A percentile compares a stretch with the other conserved stretches of the same genome.
These are phyloP conservation scores for Beauveria varroae DNA, from an alignment of 2,329 filamentous ascomycete genomes.

Conservation along the genomic window DNA sequence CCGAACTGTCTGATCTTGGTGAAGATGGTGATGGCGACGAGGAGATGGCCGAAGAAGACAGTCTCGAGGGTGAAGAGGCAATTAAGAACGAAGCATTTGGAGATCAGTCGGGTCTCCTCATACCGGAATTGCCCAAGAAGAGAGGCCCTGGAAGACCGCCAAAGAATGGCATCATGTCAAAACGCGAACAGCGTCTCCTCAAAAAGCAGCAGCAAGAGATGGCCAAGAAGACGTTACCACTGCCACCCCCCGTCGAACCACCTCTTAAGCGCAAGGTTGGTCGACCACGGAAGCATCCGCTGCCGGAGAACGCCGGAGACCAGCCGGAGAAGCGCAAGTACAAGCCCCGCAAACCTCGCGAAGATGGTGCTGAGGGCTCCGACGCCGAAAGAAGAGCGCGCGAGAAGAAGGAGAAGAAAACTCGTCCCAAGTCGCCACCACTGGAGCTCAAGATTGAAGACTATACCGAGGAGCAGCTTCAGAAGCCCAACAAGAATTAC, in stretches of 20 bases:
- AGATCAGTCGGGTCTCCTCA: slow-evolving; percentile 26
- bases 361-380: slow-evolving; percentile 48
- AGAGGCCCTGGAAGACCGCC: slow-evolving; percentile 74
- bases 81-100: slow-evolving; percentile 23
- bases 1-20: slow-evolving; percentile 32
- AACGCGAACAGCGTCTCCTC: slow-evolving; percentile 59
- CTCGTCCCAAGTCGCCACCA: slow-evolving; percentile 51
- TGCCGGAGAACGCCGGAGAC: slow-evolving; percentile 47
- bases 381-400: slow-evolving; percentile 48
- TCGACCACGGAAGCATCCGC: slow-evolving; percentile 55
- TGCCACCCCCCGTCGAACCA: slow-evolving; percentile 38
- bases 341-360: slow-evolving; percentile 53
- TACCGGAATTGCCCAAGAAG: slow-evolving; percentile 50
- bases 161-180: slow-evolving; percentile 78
- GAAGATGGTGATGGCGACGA: slow-evolving; percentile 29
- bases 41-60: slow-evolving; percentile 20
- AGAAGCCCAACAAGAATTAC: slow-evolving; percentile 57
- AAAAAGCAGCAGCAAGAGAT: slow-evolving; percentile 47
- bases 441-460: slow-evolving; percentile 47
- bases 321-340: slow-evolving; percentile 58
- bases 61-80: slow-evolving; percentile 20
- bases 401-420: slow-evolving; percentile 54
- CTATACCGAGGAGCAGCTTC: slow-evolving; percentile 50
- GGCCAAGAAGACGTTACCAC: slow-evolving; percentile 44
- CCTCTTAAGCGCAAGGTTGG: slow-evolving; percentile 58